Conservation (phyloP, 345 rosid genomes). For the Populus pruinosa region DNA sequence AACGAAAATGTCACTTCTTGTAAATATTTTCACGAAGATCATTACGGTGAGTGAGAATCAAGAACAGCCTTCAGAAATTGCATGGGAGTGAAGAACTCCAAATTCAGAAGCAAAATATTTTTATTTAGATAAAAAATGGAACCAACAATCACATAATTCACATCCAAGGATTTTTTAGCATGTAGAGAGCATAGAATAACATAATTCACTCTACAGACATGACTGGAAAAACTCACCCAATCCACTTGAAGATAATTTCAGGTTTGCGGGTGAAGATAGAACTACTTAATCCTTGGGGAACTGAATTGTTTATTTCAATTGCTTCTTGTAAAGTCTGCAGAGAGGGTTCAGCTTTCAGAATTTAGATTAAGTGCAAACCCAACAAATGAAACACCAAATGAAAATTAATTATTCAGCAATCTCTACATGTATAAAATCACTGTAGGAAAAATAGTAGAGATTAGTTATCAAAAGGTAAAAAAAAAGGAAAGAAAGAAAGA, state of each 20-base stretch:
- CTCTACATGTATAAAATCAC: neutral
- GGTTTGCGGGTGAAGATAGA: conserved; percentile 83
- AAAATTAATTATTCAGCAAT: neutral
- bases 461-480: neutral
- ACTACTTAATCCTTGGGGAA: conserved; percentile 94
- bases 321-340: conserved; percentile 79
- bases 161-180: neutral
- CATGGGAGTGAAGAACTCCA: neutral
- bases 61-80: neutral
- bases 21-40: neutral
- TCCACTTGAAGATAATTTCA: conserved; percentile 78
- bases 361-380: neutral
- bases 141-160: neutral
- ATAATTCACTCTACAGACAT: neutral
- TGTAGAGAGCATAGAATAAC: neutral
- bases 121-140: neutral
- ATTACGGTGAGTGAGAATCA: neutral
- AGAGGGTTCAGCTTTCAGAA: conserved; percentile 11
- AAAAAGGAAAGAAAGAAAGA: neutral
- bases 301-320: conserved; percentile 82
- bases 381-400: neutral
- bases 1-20: neutral
- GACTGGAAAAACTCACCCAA: conserved; percentile 49
- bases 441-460: neutral
- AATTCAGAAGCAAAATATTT: neutral